Base-by-base conservation (phyloP, 2,329 filamentous ascomycete species). In the Calonectria naviculata region DNA sequence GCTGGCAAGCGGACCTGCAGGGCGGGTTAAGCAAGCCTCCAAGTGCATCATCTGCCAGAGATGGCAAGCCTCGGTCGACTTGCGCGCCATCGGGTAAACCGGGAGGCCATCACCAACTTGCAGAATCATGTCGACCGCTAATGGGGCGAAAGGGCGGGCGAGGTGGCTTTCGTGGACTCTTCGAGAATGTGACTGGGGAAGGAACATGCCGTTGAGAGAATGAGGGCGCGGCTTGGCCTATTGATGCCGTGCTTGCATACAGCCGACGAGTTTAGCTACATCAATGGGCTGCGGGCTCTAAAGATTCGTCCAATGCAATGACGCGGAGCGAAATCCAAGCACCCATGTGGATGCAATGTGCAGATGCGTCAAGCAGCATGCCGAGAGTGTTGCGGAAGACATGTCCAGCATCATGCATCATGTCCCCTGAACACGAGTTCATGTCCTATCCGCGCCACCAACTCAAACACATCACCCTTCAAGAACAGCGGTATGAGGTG, bases 41-140 rank as follows among this genome's bases (percentile, higher is more conserved):
- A 46, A 17, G 65, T 68, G 46, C 46, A 64, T 68, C 58, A 68
- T 64, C 66, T 21, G 42, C 46, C 49, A 28, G 34, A 42, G 42
- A 15, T 41, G 19, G 31, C 10, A 47, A 46, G 36, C 31, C 46
- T 61, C n/a, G n/a, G 12, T 46, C 28, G 24, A 26, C 13, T 26
- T 46, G 44, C 29, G 66, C 56, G 56, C 58, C 44, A 44, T 62
- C 56, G 46, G 65, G 17, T 47, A 54, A 36, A 17, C 46, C 34
- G 58, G 66, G 46, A 34, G 44, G 44, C 58, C 31, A 26, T 60
- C 46, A 34, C 46, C n/a, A 44, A 36, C 21, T 42, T 63, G 66
- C 38, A 56, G 58, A 38, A 34, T n/a, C 4, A 47, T 12, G 56
- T 46, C 26, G 56, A 60, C 38, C 15, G 36, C 56, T 60, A 28